These are phyloP conservation scores for Leersia perrieri DNA, from an alignment of 176 grass and related monocot species.

Conservation along the genomic window DNA sequence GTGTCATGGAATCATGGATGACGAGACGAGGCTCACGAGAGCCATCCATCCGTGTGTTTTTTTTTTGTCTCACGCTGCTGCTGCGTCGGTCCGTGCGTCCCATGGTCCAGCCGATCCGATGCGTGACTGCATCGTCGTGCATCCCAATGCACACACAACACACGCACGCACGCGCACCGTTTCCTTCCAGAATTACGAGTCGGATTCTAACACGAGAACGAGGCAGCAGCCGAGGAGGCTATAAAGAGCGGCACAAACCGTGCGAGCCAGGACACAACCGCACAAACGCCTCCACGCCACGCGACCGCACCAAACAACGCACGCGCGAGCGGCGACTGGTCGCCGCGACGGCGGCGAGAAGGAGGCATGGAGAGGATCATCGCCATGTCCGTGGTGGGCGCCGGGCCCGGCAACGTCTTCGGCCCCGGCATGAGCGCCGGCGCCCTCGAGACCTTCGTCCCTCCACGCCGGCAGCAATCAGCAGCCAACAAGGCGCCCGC, in stretches of 20 bases:
- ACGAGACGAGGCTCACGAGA: too few relatives aligned
- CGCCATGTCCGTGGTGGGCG: slow-evolving; percentile 37
- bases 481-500: neutral
- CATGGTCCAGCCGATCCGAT: too few relatives aligned
- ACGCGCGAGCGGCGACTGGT: neutral
- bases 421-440: slow-evolving; percentile 32
- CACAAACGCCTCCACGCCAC: neutral
- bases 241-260: neutral
- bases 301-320: neutral
- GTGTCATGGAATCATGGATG: too few relatives aligned
- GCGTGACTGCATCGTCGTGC: neutral
- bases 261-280: neutral
- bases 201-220: neutral
- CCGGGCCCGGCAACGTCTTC: slow-evolving; percentile 31
- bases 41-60: too few relatives aligned
- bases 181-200: neutral
- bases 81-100: too few relatives aligned
- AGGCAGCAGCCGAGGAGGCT: too few relatives aligned
- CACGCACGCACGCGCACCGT: too few relatives aligned
- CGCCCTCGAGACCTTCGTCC: slow-evolving; percentile 24
- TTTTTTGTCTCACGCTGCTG: neutral
- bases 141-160: neutral
- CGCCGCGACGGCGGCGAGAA: neutral
- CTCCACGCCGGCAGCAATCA: neutral
- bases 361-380: slow-evolving; percentile 51